Evolutionary conservation across 129 eudicot species (phyloP).

Genomic region (Helianthus tuberosus): DNA sequence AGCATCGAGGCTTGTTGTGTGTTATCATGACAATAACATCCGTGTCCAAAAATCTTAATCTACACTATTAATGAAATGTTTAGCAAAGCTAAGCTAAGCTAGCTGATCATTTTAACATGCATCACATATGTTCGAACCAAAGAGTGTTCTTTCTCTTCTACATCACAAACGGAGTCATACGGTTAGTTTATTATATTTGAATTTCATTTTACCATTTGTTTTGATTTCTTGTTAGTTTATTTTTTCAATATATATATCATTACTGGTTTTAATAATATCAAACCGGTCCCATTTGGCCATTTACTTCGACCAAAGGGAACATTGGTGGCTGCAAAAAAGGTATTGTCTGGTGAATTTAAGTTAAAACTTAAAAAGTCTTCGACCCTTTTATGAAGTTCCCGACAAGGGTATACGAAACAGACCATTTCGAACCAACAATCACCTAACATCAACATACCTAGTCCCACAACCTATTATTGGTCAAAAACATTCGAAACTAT

Average conservation of each 20-base stretch:
- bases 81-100: no score
- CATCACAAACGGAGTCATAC: no score
- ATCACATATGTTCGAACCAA: no score
- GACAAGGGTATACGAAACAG: slow-evolving; percentile 5
- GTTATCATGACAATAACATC: no score
- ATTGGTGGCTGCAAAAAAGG: slow-evolving; percentile 23
- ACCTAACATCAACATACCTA: neutral
- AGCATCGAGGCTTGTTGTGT: no score
- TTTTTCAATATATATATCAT: neutral
- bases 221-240: no score
- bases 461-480: slow-evolving; percentile 8
- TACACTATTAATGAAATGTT: no score
- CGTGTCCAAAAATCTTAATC: no score
- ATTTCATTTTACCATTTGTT: no score
- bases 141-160: no score
- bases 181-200: no score
- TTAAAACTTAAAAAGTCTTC: neutral
- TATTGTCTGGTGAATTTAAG: slow-evolving; percentile 23
- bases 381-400: slow-evolving; percentile 18
- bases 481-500: neutral
- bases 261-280: neutral
- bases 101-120: no score
- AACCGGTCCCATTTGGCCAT: slow-evolving; percentile 2
- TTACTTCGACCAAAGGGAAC: neutral
- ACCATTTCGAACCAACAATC: slow-evolving; percentile 13